Conservation (phyloP, 176 grass and related monocot genomes). For the Phoenix roebelenii region DNA sequence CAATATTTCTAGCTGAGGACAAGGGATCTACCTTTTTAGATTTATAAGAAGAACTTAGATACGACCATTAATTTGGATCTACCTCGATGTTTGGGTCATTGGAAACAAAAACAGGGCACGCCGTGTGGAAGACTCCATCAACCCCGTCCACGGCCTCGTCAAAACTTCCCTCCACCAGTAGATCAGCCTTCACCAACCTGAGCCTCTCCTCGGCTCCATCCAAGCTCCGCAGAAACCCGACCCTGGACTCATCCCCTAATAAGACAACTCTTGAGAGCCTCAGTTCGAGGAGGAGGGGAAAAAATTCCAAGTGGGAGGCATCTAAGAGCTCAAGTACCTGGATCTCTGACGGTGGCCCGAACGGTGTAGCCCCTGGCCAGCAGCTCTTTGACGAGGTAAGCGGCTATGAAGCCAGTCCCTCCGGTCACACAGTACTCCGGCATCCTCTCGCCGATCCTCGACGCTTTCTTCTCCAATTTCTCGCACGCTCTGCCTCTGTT, state of each 20-base stretch:
- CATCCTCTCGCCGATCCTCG: slow-evolving; percentile 15
- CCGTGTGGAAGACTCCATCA: slow-evolving; percentile 82
- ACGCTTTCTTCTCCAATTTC: neutral
- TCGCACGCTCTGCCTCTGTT: no score
- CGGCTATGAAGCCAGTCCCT: slow-evolving; percentile 66
- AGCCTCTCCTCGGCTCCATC: slow-evolving; percentile 58
- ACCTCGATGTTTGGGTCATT: slow-evolving; percentile 34
- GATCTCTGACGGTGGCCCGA: slow-evolving; percentile 61
- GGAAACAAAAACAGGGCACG: slow-evolving; percentile 43
- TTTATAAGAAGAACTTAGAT: no score
- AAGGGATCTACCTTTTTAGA: no score
- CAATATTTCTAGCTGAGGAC: no score
- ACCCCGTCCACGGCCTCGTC: slow-evolving; percentile 48
- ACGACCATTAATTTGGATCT: no score
- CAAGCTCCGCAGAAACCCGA: slow-evolving; percentile 64
- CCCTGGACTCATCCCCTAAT: slow-evolving; percentile 41
- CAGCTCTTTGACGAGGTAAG: slow-evolving; percentile 47
- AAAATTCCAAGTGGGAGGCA: neutral
- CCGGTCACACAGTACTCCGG: slow-evolving; percentile 73
- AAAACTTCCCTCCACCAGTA: slow-evolving; percentile 64
- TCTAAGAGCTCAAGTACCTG: slow-evolving; percentile 10
- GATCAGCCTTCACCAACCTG: slow-evolving; percentile 46
- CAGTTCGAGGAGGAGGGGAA: neutral
- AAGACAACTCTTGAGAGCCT: neutral
- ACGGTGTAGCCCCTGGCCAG: slow-evolving; percentile 52